phyloP scores from a whole-genome alignment of 805 yeast genomes.

The Teunomyces tritomae region DNA sequence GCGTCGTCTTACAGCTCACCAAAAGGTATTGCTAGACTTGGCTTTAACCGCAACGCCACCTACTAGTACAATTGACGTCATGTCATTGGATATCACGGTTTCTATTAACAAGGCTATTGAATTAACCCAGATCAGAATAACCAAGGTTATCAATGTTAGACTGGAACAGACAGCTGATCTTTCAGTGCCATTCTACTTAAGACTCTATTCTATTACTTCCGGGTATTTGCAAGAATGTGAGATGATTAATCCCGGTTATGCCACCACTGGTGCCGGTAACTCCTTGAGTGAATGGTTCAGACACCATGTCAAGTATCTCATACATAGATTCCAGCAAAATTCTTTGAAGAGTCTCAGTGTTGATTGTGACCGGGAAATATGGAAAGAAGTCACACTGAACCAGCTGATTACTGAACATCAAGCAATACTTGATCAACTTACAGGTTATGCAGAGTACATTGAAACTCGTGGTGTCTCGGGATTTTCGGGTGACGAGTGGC shows the following conservation, averaged over 20 bases:
- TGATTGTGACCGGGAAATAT: constrained; percentile 63
- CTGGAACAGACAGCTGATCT: constrained; percentile 64
- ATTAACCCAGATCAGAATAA: constrained; percentile 70
- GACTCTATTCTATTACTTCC: constrained; percentile 62
- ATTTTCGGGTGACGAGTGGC: constrained; percentile 28
- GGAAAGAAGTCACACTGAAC: constrained; percentile 73
- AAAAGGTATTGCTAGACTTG: constrained; percentile 71
- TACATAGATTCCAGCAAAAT: constrained; percentile 52
- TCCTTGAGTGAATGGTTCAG: constrained; percentile 61
- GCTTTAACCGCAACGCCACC: constrained; percentile 43
- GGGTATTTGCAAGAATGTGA: constrained; percentile 83
- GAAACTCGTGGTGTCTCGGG: constrained; percentile 19
- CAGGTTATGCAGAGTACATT: constrained; percentile 22
- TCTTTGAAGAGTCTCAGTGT: constrained; percentile 45
- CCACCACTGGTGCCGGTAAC: constrained; percentile 48
- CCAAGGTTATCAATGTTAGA: constrained; percentile 74
- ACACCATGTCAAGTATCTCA: constrained; percentile 62
- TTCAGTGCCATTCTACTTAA: constrained; percentile 58
- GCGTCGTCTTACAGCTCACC: constrained; percentile 72
- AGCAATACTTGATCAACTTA: constrained; percentile 19
- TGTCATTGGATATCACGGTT: constrained; percentile 63
- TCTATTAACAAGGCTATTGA: constrained; percentile 69
- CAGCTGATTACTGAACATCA: constrained; percentile 30
- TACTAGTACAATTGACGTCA: constrained; percentile 35
- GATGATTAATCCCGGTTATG: constrained; percentile 65